Percentiles rank a stretch among this genome's conserved stretches.
Evolutionary conservation across 1,284 basidiomycete species (phyloP).

Genomic region (Malassezia arunalokei): DNA sequence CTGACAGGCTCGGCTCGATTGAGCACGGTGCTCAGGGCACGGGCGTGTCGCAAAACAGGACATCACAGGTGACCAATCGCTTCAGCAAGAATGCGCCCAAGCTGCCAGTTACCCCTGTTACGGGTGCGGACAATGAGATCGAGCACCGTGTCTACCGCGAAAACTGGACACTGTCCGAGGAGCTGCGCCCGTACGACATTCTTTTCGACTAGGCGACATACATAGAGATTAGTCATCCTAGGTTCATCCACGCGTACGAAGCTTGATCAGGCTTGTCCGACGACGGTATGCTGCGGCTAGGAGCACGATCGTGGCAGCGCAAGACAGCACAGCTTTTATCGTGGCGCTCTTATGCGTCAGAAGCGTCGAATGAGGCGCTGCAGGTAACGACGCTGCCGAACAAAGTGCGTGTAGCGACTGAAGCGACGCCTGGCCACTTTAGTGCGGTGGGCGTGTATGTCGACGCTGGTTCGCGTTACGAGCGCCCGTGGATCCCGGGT

Average conservation of each 20-base stretch:
- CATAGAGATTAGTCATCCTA: background rate
- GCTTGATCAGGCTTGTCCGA: background rate
- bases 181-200: slow-evolving; percentile 18
- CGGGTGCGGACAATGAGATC: background rate
- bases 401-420: slow-evolving; percentile 80
- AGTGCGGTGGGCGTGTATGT: slow-evolving; percentile 85
- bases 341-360: background rate
- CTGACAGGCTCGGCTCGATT: slow-evolving; percentile 3
- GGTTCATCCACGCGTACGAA: background rate
- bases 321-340: background rate
- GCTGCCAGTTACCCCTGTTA: slow-evolving; percentile 1
- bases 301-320: background rate
- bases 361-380: background rate
- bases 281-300: background rate
- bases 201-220: background rate
- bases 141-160: slow-evolving; percentile 10
- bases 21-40: background rate
- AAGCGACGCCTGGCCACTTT: slow-evolving; percentile 83
- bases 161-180: slow-evolving; percentile 12
- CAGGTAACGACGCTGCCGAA: slow-evolving; percentile 73
- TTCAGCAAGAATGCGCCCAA: background rate
- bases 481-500: slow-evolving; percentile 55
- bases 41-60: background rate
- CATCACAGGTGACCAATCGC: background rate
- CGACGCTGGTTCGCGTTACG: slow-evolving; percentile 86